Base-by-base conservation (phyloP, 1,284 basidiomycete genomes). In the Moesziomyces sp. region DNA sequence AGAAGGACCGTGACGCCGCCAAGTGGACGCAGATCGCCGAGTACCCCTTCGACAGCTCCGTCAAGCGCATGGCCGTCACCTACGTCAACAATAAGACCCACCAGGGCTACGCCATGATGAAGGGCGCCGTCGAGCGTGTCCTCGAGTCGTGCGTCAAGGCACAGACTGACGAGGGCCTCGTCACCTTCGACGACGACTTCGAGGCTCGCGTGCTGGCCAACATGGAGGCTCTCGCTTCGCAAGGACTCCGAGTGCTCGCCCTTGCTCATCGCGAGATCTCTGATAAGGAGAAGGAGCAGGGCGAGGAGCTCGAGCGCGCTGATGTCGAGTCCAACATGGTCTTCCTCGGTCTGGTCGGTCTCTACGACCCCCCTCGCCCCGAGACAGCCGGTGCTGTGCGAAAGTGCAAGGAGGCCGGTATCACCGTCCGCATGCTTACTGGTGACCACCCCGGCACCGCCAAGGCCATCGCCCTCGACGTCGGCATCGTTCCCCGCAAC, bases 281-380 rank as follows among this genome's bases (percentile, higher is more conserved):
- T 3, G 56, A 65, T 0, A 45, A 46, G n/a, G 82, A 83, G 43
- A 63, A 57, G n/a, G 52, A 59, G 11, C 64, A 69, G 42, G 78
- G 70, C 28, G 68, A 65, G 19, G 68, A 77, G 24, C 64, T 79
- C 35, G 62, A 75, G 11, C 81, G 80, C 28, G 71, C 68, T 3
- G 86, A 88, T 3, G 87, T 90, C 14, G 91, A 91, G 83, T 80
- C 85, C 21, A 86, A 86, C 26, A 88, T 90, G 78, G 85, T 85
- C 7, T 89, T 92, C 85, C 84, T 89, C 9, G 90, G 89, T 10
- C 85, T 91, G 1, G 88, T 87, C 13, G 90, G 90, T 54, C 89
- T 91, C 60, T 82, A 83, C 74, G 90, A 91, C 78, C 90, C 90
- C 16, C 91, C 90, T n/a, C 87, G 90, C 42, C 88, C 88, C 13